Conservation (phyloP, 2,329 filamentous ascomycete species). For the Cladosporium sp. region DNA sequence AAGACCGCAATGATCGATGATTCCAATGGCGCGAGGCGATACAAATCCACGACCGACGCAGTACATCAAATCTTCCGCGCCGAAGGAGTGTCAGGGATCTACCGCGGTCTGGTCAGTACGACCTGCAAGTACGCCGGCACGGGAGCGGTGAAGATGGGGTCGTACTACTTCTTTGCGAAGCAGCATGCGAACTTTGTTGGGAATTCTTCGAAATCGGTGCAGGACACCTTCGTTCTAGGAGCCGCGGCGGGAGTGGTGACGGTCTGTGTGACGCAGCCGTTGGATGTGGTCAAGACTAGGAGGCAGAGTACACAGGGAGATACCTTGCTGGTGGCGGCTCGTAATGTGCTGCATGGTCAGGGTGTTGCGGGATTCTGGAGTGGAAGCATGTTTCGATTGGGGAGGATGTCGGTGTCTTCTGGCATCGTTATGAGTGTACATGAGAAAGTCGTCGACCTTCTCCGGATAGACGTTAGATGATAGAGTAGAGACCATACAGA, state of each 20-base stretch:
- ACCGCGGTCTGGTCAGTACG: constrained; percentile 48
- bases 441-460: constrained; percentile 11
- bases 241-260: constrained; percentile 37
- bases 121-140: constrained; percentile 52
- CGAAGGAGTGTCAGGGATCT: constrained; percentile 46
- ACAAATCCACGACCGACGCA: constrained; percentile 17
- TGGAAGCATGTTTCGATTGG: constrained; percentile 12
- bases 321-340: constrained; percentile 6
- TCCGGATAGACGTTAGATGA: neutral
- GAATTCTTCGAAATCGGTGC: constrained; percentile 8
- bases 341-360: constrained; percentile 2
- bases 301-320: constrained; percentile 30
- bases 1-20: constrained; percentile 32
- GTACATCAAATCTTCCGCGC: constrained; percentile 35
- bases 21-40: constrained; percentile 22
- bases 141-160: constrained; percentile 51
- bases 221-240: constrained; percentile 32
- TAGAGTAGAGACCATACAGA: neutral
- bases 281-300: constrained; percentile 46
- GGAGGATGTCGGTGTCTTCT: constrained; percentile 15
- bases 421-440: constrained; percentile 14
- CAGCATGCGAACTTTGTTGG: constrained; percentile 4
- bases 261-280: constrained; percentile 46
- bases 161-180: constrained; percentile 36
- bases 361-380: constrained; percentile 12